These are phyloP conservation scores for Oxytropis ochrocephala DNA, from an alignment of 306 rosid genomes.

Conservation along the genomic window DNA sequence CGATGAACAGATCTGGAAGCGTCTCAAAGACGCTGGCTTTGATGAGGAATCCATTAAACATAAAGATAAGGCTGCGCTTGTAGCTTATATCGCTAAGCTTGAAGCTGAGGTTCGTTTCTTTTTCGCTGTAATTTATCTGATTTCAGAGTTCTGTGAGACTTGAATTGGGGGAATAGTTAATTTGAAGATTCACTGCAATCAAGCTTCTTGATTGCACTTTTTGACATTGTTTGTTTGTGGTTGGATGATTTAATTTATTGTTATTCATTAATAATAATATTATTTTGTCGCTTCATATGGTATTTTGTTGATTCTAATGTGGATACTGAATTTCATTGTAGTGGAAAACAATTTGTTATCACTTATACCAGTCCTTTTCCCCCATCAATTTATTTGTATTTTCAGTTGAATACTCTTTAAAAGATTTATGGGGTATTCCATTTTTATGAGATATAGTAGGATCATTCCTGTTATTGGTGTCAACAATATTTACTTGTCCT, in stretches of 20 bases:
- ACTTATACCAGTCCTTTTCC: not conserved
- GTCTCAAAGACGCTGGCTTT: constrained; percentile 70
- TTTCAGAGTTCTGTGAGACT: not conserved
- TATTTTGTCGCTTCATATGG: constrained; percentile 7
- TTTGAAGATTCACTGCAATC: not conserved
- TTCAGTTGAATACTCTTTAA: not conserved
- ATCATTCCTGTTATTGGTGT: not conserved
- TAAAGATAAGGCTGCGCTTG: constrained; percentile 87
- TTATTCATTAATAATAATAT: not conserved
- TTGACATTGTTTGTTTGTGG: not conserved
- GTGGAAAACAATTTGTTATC: not conserved
- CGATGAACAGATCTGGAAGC: constrained; percentile 86
- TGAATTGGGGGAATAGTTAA: not conserved
- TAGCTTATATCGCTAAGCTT: constrained; percentile 80
- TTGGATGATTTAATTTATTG: not conserved
- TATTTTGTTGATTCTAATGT: not conserved
- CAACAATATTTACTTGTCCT: not conserved
- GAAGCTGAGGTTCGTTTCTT: constrained; percentile 70
- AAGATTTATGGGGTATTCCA: not conserved
- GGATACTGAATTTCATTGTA: not conserved
- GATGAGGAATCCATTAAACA: constrained; percentile 80
- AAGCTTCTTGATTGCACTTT: not conserved
- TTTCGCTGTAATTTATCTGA: not conserved
- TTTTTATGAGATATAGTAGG: not conserved
- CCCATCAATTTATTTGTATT: not conserved